Percentiles rank a stretch among this genome's conserved stretches.
phyloP scores from a whole-genome alignment of 805 yeast genomes.

The Cyberlindnera japonica region DNA sequence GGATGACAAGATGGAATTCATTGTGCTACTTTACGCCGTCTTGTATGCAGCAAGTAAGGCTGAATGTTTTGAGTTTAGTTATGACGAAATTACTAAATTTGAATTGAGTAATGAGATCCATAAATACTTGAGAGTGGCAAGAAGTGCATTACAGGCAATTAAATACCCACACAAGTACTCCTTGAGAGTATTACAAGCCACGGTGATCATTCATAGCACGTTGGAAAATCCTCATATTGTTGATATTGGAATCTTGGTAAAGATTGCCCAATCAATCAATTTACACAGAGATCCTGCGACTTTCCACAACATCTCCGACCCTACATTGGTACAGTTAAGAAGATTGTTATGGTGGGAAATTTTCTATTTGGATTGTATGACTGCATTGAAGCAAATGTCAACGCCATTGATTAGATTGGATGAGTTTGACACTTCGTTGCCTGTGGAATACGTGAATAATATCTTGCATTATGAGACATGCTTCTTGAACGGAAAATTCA shows the following conservation, averaged over 20 bases:
- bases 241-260: slow-evolving; percentile 51
- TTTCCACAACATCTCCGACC: slow-evolving; percentile 45
- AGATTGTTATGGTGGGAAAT: slow-evolving; percentile 68
- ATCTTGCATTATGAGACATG: slow-evolving; percentile 43
- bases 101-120: slow-evolving; percentile 42
- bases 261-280: slow-evolving; percentile 54
- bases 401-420: slow-evolving; percentile 50
- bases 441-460: slow-evolving; percentile 41
- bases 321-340: slow-evolving; percentile 47
- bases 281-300: slow-evolving; percentile 59
- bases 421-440: slow-evolving; percentile 56
- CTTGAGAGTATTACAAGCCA: slow-evolving; percentile 42
- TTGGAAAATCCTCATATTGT: slow-evolving; percentile 54
- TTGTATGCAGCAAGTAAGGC: slow-evolving; percentile 57
- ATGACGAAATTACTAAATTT: slow-evolving; percentile 30
- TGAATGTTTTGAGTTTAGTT: slow-evolving; percentile 54
- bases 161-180: slow-evolving; percentile 46
- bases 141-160: slow-evolving; percentile 45
- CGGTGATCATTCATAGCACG: slow-evolving; percentile 48
- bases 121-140: slow-evolving; percentile 45
- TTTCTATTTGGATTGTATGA: slow-evolving; percentile 53
- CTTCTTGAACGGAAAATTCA: slow-evolving; percentile 50
- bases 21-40: slow-evolving; percentile 48
- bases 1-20: slow-evolving; percentile 40
- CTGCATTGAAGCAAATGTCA: slow-evolving; percentile 51